These are phyloP conservation scores for Mycena pura DNA, from an alignment of 768 basidiomycete species.

Conservation along the genomic window DNA sequence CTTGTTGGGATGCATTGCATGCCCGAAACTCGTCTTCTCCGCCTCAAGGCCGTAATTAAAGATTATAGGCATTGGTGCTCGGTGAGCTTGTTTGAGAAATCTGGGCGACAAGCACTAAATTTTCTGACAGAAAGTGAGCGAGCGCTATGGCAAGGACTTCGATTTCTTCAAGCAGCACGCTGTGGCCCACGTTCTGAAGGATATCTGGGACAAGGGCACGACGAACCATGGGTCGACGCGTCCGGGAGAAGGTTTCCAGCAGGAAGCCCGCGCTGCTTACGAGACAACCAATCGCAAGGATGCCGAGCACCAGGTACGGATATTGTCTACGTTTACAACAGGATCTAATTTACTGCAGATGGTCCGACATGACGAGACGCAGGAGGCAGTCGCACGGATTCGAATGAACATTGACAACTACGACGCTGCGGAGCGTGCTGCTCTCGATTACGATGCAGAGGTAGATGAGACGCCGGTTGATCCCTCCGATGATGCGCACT, in stretches of 20 bases:
- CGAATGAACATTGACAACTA: conserved; percentile 17
- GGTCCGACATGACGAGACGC: conserved; percentile 16
- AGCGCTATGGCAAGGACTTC: not conserved
- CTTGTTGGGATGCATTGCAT: conserved; percentile 35
- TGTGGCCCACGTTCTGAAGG: not conserved
- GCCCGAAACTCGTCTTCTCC: conserved; percentile 30
- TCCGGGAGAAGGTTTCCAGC: conserved; percentile 10
- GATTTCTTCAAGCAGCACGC: conserved; percentile 15
- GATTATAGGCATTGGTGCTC: not conserved
- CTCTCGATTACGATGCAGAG: not conserved
- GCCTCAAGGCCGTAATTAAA: conserved; percentile 8
- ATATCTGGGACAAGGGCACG: conserved; percentile 5
- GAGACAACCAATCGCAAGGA: not conserved
- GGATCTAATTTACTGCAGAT: not conserved
- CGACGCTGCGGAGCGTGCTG: conserved; percentile 5
- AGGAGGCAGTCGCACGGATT: conserved; percentile 22
- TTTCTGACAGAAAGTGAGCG: not conserved
- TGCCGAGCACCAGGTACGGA: conserved; percentile 6
- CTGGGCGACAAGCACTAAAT: not conserved
- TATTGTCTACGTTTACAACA: not conserved
- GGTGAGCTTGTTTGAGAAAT: not conserved
- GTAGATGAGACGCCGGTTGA: conserved; percentile 13
- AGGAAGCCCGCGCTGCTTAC: not conserved
- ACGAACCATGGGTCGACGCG: conserved; percentile 4
- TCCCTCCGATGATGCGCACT: not conserved